Percentiles rank a stretch among this genome's conserved stretches.
These are phyloP conservation scores for Blumeriella jaapii DNA, from an alignment of 2,329 filamentous ascomycete genomes.

Conservation along the genomic window DNA sequence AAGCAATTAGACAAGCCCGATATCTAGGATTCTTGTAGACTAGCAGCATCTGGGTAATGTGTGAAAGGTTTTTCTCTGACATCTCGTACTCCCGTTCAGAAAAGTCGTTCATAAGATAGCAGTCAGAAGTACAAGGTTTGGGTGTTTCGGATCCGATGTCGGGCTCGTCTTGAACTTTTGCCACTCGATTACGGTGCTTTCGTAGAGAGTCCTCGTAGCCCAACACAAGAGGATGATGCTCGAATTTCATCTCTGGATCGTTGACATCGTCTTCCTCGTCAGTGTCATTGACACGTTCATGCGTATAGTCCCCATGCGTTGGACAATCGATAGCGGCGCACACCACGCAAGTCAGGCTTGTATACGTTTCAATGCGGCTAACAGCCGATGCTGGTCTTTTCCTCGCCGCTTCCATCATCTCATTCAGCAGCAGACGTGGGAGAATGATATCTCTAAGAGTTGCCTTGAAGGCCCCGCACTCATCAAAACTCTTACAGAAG, in stretches of 20 bases:
- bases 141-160: not conserved
- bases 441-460: slow-evolving; percentile 15
- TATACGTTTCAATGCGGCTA: slow-evolving; percentile 17
- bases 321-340: slow-evolving; percentile 21
- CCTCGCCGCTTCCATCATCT: slow-evolving; percentile 14
- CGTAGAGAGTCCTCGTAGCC: slow-evolving; percentile 16
- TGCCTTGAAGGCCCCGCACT: slow-evolving; percentile 11
- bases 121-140: slow-evolving; percentile 12
- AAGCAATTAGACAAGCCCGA: slow-evolving; percentile 21
- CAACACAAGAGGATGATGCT: slow-evolving; percentile 13
- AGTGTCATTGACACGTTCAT: slow-evolving; percentile 4
- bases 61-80: slow-evolving; percentile 3
- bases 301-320: slow-evolving; percentile 22
- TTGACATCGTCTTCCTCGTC: slow-evolving; percentile 8
- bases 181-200: slow-evolving; percentile 8
- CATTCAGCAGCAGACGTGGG: slow-evolving; percentile 14
- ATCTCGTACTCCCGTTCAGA: slow-evolving; percentile 4
- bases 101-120: slow-evolving; percentile 10
- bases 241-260: slow-evolving; percentile 11
- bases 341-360: slow-evolving; percentile 20
- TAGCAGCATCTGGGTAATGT: slow-evolving; percentile 14
- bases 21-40: slow-evolving; percentile 8
- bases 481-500: slow-evolving; percentile 13
- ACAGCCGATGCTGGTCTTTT: not conserved
- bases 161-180: not conserved